Base-by-base conservation (phyloP, 176 grass and related monocot species). In the Cocos nucifera region DNA sequence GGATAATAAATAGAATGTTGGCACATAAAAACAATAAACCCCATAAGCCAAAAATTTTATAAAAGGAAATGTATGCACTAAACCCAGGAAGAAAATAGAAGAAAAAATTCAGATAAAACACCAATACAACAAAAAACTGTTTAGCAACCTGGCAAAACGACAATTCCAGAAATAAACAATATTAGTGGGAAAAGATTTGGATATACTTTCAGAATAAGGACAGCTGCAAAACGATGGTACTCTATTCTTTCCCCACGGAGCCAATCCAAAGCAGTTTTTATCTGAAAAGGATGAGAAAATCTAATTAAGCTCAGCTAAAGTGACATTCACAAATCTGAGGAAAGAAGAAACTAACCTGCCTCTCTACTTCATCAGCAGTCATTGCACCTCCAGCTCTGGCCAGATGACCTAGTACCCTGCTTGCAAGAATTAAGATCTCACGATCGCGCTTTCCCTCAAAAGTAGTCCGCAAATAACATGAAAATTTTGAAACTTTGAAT, bases 131-230 rank as follows among this genome's bases (percentile, higher is more conserved):
- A 44, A 44, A 44, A 44, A 44, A 44, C 10, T 44, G 35, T 44
- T 44, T 10, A 44, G 35, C 35, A 44, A 44, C 7, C 35, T 44
- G 10, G 35, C 9, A 12, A 44, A 12, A 44, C 35, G 2, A 44
- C 8, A 44, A 14, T 44, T 44, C 8, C 9, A 44, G 2, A 14
- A 30, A 30, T 30, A 30, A 12, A 44, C 9, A 44, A 44, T 44
- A 44, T 44, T 44, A 44, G 9, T 44, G 35, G 35, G 1, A 3
- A 44, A 44, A 44, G 9, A 12, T 44, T 58, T 39, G n/a, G 50
- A 88, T 71, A 78, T 85, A 97, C 93, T 83, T 97, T 97, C 39
- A 97, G 86, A 85, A 97, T 97, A 79, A 97, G 84, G 50, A 97
- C 93, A 63, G 93, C 81, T 59, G 93, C 93, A 87, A 97, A 97